Conservation (phyloP, 2,329 filamentous ascomycete genomes). For the Pezizomycotina sp. region DNA sequence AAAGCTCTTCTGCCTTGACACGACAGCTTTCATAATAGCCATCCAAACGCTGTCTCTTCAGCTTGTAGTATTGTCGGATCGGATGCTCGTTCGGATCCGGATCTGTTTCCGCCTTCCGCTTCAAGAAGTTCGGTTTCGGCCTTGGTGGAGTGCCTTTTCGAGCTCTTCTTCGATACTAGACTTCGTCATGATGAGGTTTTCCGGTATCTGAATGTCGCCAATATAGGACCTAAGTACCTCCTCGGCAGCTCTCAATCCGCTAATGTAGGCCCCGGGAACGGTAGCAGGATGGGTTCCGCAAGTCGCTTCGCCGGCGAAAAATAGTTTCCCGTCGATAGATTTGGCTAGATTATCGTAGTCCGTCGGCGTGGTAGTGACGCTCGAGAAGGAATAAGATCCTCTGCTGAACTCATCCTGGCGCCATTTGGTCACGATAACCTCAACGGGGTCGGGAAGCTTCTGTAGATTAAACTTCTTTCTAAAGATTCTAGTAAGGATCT, state of each 20-base stretch:
- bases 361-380: constrained; percentile 59
- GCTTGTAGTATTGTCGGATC: too few relatives aligned
- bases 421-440: constrained; percentile 86
- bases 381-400: constrained; percentile 90
- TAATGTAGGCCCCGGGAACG: constrained; percentile 90
- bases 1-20: too few relatives aligned
- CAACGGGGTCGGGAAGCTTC: constrained; percentile 55
- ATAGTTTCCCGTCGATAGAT: constrained; percentile 59
- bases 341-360: constrained; percentile 89
- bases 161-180: too few relatives aligned
- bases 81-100: too few relatives aligned
- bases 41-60: too few relatives aligned
- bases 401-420: constrained; percentile 76
- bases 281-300: constrained; percentile 92
- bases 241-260: constrained; percentile 72
- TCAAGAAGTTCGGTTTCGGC: too few relatives aligned
- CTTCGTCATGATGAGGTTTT: constrained; percentile 68
- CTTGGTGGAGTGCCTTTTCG: too few relatives aligned
- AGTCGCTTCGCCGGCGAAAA: constrained; percentile 93
- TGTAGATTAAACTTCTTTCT: constrained; percentile 34
- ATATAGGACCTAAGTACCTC: constrained; percentile 68
- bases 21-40: too few relatives aligned
- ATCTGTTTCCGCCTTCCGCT: too few relatives aligned
- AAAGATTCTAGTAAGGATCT: constrained; percentile 62
- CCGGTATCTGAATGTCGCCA: constrained; percentile 62